phyloP scores from a whole-genome alignment of 2,329 filamentous ascomycete genomes.

The Colletotrichum sp. region DNA sequence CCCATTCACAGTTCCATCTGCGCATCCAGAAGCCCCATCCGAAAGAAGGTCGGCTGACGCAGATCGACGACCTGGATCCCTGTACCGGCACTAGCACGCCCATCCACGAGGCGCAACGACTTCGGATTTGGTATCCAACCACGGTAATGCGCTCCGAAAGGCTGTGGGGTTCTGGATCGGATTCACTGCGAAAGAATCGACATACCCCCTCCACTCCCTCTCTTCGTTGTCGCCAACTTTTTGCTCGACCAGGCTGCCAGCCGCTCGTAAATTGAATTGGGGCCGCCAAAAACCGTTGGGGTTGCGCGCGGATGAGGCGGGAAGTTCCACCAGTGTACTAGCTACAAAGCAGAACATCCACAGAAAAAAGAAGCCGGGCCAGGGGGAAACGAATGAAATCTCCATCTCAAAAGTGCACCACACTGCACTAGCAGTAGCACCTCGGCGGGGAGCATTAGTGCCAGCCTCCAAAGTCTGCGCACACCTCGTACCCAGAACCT shows the following conservation, averaged over 20 bases:
- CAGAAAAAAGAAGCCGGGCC: background rate
- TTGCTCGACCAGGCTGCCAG: background rate
- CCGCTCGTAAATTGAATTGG: background rate
- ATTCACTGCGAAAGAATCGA: background rate
- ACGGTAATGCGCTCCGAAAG: constrained; percentile 4
- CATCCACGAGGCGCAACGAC: background rate
- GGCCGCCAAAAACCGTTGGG: background rate
- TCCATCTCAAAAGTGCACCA: background rate
- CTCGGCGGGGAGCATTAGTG: background rate
- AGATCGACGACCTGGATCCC: constrained; percentile 11
- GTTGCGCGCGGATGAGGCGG: background rate
- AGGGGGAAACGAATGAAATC: background rate
- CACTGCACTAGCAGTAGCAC: background rate
- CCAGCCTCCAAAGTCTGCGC: background rate
- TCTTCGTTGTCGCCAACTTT: background rate
- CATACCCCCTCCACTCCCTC: background rate
- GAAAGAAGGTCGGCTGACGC: constrained; percentile 12
- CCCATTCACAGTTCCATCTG: background rate
- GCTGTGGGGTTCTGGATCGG: constrained; percentile 3
- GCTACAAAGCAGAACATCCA: background rate
- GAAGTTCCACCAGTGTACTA: constrained; percentile 8
- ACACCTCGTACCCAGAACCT: background rate
- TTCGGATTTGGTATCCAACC: constrained; percentile 15
- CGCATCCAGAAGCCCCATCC: background rate
- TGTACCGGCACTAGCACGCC: constrained; percentile 3